Base-by-base conservation (phyloP, 2,329 filamentous ascomycete species). In the Xenoacremonium recifei region DNA sequence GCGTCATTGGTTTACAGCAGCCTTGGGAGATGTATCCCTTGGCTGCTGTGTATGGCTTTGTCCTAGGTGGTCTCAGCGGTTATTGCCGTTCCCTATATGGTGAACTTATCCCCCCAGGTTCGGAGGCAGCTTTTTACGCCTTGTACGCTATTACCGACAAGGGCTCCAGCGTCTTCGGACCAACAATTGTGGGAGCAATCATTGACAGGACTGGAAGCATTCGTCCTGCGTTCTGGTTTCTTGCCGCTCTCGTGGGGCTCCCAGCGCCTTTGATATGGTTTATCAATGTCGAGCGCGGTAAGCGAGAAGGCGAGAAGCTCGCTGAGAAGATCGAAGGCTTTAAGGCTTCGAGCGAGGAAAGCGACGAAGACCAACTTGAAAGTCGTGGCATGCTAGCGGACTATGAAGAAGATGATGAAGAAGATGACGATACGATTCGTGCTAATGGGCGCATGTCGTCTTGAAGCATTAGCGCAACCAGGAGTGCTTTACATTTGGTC, bases 111-210 rank as follows among this genome's bases (percentile, higher is more conserved):
- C 93, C 93, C 2, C 89, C 89, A 0, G 93, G 93, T 4, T 95
- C 87, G 21, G 93, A 99, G 67, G 91, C 93, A 0, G 91, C 92
- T 0, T 99, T 99, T 61, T 99, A 95, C 62, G 91, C 92, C 0
- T 74, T 99, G 2, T 99, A 97, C 61, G 93, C 93, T 25, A 96
- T 97, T 50, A 97, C 93, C 2, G 93, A 99, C 64, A 99, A 99
- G 66, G 91, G 92, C 1, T 93, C 87, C 17, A 95, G 88, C 60
- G 76, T 97, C 3, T 96, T 99, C 64, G 93, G 93, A 0, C 93
- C 93, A 0, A 87, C 89, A 1, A 92, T 99, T 60, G 93, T 99
- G 1, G 93, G 91, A 2, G 82, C 84, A 11, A 96, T 99, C 51
- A 96, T 93, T 11, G 91, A 97, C 65, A 80, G 73, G 37, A 85